Conservation (phyloP, 2,329 filamentous ascomycete species). For the Xylariales sp. region DNA sequence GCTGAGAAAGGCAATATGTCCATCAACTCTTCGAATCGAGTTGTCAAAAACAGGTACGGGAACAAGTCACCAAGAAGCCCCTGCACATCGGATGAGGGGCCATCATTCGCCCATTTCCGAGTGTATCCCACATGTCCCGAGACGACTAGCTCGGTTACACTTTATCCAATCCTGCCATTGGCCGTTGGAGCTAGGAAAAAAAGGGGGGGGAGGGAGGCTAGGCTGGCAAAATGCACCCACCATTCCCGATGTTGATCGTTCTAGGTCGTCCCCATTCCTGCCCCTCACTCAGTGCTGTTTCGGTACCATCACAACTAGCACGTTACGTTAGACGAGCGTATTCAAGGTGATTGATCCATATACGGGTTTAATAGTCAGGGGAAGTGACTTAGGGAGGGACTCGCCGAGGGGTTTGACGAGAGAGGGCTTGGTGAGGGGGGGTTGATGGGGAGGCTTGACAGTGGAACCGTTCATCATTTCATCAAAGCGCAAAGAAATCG, state of each 20-base stretch:
- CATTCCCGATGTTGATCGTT: background rate
- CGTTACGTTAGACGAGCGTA: background rate
- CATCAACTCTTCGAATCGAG: background rate
- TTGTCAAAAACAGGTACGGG: background rate
- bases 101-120: background rate
- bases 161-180: background rate
- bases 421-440: too few species aligned
- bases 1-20: background rate
- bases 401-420: too few species aligned
- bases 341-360: too few species aligned
- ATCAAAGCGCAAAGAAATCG: background rate
- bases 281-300: constrained; percentile 1
- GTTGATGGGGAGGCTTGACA: background rate
- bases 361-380: too few species aligned
- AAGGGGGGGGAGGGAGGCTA: too few species aligned
- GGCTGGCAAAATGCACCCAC: background rate
- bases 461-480: background rate
- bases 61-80: background rate
- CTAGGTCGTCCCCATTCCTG: background rate
- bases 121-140: background rate
- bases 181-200: background rate
- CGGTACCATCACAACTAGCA: background rate
- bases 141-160: background rate
- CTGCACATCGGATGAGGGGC: background rate
- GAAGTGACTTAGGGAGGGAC: too few species aligned